phyloP scores from a whole-genome alignment of 2,329 filamentous ascomycete genomes.

The Aspergillus floridensis region DNA sequence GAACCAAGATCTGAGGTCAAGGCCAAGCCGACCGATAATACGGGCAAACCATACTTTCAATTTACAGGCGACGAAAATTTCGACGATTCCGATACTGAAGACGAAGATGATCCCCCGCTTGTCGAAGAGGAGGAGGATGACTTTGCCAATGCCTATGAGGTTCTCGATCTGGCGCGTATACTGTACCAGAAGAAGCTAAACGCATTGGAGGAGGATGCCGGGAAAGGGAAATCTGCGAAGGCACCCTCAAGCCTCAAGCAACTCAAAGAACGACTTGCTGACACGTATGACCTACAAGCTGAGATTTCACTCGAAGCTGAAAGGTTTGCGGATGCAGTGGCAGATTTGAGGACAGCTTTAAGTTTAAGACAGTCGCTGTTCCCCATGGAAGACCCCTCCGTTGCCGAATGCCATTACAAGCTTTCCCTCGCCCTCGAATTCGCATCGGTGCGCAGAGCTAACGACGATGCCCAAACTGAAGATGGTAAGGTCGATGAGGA shows the following conservation, averaged over 20 bases:
- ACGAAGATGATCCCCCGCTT: slow-evolving; percentile 44
- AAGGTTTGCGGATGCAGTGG: slow-evolving; percentile 82
- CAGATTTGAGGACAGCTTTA: slow-evolving; percentile 75
- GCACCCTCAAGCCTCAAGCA: slow-evolving; percentile 50
- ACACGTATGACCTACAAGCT: slow-evolving; percentile 89
- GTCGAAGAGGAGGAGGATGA: slow-evolving; percentile 64
- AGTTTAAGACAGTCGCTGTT: slow-evolving; percentile 76
- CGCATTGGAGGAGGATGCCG: slow-evolving; percentile 44
- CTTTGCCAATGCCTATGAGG: slow-evolving; percentile 62
- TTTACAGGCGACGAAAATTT: slow-evolving; percentile 95
- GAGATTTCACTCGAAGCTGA: slow-evolving; percentile 98
- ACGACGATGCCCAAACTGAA: slow-evolving; percentile 20
- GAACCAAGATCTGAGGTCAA: slow-evolving; percentile 17
- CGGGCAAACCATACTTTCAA: slow-evolving; percentile 71
- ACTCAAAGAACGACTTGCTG: slow-evolving; percentile 81
- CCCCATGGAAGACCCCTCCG: slow-evolving; percentile 73
- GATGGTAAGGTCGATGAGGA: slow-evolving; percentile 51
- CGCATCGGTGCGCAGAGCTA: slow-evolving; percentile 65
- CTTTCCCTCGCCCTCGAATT: slow-evolving; percentile 94
- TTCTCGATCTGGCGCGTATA: slow-evolving; percentile 61
- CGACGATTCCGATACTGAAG: slow-evolving; percentile 68
- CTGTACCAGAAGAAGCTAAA: slow-evolving; percentile 58
- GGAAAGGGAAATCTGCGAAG: slow-evolving; percentile 50
- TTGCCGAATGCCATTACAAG: slow-evolving; percentile 96
- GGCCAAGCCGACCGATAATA: slow-evolving; percentile 15